Percentiles rank a stretch among this genome's conserved stretches.
These are phyloP conservation scores for Chlorencoelia australis DNA, from an alignment of 2,329 filamentous ascomycete genomes.

Conservation along the genomic window DNA sequence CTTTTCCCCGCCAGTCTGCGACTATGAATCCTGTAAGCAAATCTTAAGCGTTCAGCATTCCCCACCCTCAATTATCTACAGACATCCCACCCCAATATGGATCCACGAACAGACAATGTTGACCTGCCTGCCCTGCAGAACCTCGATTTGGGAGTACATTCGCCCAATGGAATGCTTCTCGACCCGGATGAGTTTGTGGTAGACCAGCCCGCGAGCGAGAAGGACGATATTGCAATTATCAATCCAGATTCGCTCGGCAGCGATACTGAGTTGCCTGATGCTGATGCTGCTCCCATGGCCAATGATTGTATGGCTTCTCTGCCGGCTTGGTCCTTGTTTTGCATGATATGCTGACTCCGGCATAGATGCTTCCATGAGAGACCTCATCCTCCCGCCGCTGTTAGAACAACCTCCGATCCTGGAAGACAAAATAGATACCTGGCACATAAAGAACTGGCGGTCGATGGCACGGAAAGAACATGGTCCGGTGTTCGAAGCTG, in stretches of 20 bases:
- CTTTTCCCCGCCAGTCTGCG: too few species aligned
- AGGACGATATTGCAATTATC: conserved; percentile 32
- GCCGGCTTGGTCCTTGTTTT: too few species aligned
- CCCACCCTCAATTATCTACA: conserved; percentile 2
- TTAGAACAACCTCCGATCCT: conserved; percentile 69
- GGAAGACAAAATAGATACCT: conserved; percentile 68
- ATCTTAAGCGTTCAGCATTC: conserved; percentile 3
- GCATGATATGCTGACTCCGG: conserved; percentile 13
- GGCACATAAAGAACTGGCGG: conserved; percentile 81
- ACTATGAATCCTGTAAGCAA: conserved; percentile 12
- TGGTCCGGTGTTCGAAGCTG: conserved; percentile 79
- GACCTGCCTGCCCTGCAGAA: conserved; percentile 12
- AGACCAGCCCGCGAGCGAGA: conserved; percentile 26
- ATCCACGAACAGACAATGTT: too few species aligned
- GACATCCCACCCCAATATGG: conserved; percentile 1
- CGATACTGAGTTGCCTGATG: conserved; percentile 17
- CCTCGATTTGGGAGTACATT: conserved; percentile 21
- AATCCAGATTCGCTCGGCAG: conserved; percentile 26
- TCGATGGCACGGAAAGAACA: conserved; percentile 69
- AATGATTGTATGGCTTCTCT: conserved; percentile 29
- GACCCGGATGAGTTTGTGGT: conserved; percentile 25
- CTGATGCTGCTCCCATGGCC: conserved; percentile 20
- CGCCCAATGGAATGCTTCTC: conserved; percentile 26
- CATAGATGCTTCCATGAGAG: conserved; percentile 74
- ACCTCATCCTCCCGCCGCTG: conserved; percentile 63